Base-by-base conservation (phyloP, 768 basidiomycete species). In the Pholiota conissans region DNA sequence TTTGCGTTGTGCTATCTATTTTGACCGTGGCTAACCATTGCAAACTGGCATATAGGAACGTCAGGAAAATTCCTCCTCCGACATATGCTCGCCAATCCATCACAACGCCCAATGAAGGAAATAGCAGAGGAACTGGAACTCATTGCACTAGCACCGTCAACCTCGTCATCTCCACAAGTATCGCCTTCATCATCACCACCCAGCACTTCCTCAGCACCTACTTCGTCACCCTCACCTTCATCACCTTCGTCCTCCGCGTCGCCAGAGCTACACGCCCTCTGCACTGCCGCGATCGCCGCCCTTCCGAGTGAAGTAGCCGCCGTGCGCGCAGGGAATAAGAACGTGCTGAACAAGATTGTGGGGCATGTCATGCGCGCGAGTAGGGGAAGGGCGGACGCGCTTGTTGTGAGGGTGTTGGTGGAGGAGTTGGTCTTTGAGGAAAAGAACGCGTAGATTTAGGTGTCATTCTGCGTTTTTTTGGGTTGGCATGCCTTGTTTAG, bases 351-450 rank as follows among this genome's bases (percentile, higher is more conserved):
- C 74, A 87, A 88, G 59, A 78, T 98, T 42, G 78, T 95, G 1
- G 95, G 95, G 0, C 79, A 83, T 63, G 91, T 96, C 27, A 95
- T 98, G 91, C 88, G 86, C 70, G 70, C 81, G 49, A 91, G 86
- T 61, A 76, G 83, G 57, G 96, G 96, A 14, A 80, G 84, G 45
- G 92, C 88, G 13, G 87, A 96, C 71, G 90, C 93, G 0, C 77
- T 79, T 56, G 74, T 75, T 26, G 84, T 82, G 18, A 82, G 74
- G 64, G 72, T 68, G 27, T 71, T 78, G 58, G 63, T 96, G 40
- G 74, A 79, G 52, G 74, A 76, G 53, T 61, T 86, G 50, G 73
- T 87, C n/a, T n/a, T n/a, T n/a, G n/a, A n/a, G n/a, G n/a, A n/a
- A n/a, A n/a, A n/a, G n/a, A n/a, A n/a, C n/a, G n/a, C n/a, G n/a